Evolutionary conservation across 371 early-diverging fungal genomes (phyloP), one percentile per base, ranked within the genome.

Genomic region (Synchytrium microbalum): DNA sequence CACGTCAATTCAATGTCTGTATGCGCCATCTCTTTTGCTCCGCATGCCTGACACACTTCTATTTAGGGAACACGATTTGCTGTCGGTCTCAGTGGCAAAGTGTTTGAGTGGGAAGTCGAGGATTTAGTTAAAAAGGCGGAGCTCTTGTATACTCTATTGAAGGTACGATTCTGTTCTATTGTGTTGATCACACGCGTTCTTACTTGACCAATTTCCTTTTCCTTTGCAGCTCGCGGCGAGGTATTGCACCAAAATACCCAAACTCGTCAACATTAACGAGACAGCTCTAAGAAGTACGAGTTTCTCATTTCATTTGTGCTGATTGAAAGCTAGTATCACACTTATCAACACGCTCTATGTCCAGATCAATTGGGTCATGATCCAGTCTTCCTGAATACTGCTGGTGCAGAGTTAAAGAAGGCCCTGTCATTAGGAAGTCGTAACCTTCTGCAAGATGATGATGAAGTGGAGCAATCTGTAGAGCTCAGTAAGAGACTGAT

Each of bases 31-130:
- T 26, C 31, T 13, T 54, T 29, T 64, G 1, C 32, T 2, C 28
- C 33, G 26, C 32, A 14, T 30, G 60, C 24, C 13, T 51, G 23
- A 30, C 33, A 54, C 28, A 33, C 24, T 24, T 53, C 8, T 32
- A 32, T 19, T 19, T 30, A 77, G 77, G 77, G 70, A 23, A 57
- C 62, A 25, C 65, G 54, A 26, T 64, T 74, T 14, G 16, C 63
- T 30, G 54, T 76, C 14, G 71, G 68, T 51, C 56, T 79, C n/a
- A n/a, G n/a, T 1, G 70, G 72, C 27, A 72, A 71, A 31, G 28
- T 58, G 10, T 79, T 75, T 58, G 31, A 46, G 52, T 79, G 79
- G 79, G 32, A 25, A 3, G 38, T 76, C 23, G 77, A 79, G 32
- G 64, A 62, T 25, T n/a, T 32, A 29, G 51, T 55, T 14, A 64